A percentile compares a stretch with the other conserved stretches of the same genome.
Conservation (phyloP, 352 stramenopile genomes). For the Globisporangium middletonii region DNA sequence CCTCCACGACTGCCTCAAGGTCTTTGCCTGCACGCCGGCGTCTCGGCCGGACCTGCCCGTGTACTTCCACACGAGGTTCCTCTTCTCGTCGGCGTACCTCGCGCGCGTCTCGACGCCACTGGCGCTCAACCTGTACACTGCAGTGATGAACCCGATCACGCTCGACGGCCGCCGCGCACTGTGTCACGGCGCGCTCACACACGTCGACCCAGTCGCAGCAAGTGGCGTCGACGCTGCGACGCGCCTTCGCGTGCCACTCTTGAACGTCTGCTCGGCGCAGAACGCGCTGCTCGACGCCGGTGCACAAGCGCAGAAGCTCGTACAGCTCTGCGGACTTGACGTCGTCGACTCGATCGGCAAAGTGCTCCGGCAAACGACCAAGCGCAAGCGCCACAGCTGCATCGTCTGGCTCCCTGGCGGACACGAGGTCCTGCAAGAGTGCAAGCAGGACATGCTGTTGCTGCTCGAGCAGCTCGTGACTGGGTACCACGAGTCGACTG, state of each 20-base stretch:
- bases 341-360: slow-evolving; percentile 82
- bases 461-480: slow-evolving; percentile 92
- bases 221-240: slow-evolving; percentile 33
- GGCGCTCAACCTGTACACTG: slow-evolving; percentile 94
- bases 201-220: slow-evolving; percentile 56
- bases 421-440: slow-evolving; percentile 93
- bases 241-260: slow-evolving; percentile 69
- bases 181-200: slow-evolving; percentile 82
- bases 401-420: slow-evolving; percentile 87
- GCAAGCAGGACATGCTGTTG: slow-evolving; percentile 74
- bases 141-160: slow-evolving; percentile 93
- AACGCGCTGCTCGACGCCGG: slow-evolving; percentile 81
- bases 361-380: slow-evolving; percentile 30
- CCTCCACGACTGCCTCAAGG: slow-evolving; percentile 93
- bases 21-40: slow-evolving; percentile 88
- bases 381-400: slow-evolving; percentile 21
- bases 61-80: slow-evolving; percentile 93
- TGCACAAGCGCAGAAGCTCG: slow-evolving; percentile 71
- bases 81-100: slow-evolving; percentile 92
- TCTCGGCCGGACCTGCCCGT: slow-evolving; percentile 91
- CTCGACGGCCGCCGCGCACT: slow-evolving; percentile 87
- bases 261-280: slow-evolving; percentile 87
- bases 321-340: slow-evolving; percentile 38
- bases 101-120: slow-evolving; percentile 90
- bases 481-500: slow-evolving; percentile 90